phyloP scores from a whole-genome alignment of 768 basidiomycete genomes.

The Termitomyces heimii region DNA sequence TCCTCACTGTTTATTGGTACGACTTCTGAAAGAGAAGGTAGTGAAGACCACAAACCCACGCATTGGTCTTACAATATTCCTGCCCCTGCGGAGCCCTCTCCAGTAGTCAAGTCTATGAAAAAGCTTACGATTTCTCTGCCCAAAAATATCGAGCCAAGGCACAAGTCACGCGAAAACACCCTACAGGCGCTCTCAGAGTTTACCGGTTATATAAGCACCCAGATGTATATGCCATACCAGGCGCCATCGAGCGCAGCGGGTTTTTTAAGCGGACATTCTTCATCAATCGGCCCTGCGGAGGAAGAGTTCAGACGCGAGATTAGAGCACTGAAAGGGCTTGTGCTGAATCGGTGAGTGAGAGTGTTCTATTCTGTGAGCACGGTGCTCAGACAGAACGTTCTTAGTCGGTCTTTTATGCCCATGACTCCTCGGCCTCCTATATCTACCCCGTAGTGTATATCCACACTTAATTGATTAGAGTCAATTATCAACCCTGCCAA shows the following conservation, averaged over 20 bases:
- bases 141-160: slow-evolving; percentile 20
- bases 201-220: slow-evolving; percentile 74
- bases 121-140: slow-evolving; percentile 32
- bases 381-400: neutral
- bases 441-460: neutral
- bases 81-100: slow-evolving; percentile 26
- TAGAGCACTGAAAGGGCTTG: slow-evolving; percentile 71
- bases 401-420: slow-evolving; percentile 37
- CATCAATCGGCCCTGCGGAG: slow-evolving; percentile 35
- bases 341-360: slow-evolving; percentile 58
- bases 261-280: slow-evolving; percentile 18
- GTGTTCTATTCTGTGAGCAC: neutral
- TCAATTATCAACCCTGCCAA: neutral
- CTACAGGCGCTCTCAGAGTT: slow-evolving; percentile 64
- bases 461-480: neutral
- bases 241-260: slow-evolving; percentile 21
- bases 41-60: slow-evolving; percentile 16
- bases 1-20: slow-evolving; percentile 44
- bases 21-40: slow-evolving; percentile 14
- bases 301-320: slow-evolving; percentile 74
- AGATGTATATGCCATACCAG: slow-evolving; percentile 54
- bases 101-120: slow-evolving; percentile 30
- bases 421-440: slow-evolving; percentile 18
- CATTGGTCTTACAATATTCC: slow-evolving; percentile 38
- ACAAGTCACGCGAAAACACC: slow-evolving; percentile 49